Evolutionary conservation across 352 stramenopile genomes (phyloP).

Genomic region (Thraustotheca clavata): DNA sequence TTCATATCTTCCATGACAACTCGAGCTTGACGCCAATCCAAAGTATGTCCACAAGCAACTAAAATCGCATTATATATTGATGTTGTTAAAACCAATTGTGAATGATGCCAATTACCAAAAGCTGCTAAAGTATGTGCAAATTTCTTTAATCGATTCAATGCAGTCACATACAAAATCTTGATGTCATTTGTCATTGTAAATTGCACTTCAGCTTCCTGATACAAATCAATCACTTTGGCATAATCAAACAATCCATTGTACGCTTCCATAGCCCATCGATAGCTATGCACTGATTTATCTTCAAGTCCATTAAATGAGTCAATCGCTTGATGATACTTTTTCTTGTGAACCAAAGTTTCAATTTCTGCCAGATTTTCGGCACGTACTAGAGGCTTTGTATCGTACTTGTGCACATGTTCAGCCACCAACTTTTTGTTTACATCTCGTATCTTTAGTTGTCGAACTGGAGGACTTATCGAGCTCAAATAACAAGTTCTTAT

Average conservation of each 20-base stretch:
- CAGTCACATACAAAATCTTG: not conserved
- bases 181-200: not conserved
- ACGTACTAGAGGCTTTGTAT: not conserved
- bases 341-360: not conserved
- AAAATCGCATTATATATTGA: constrained; percentile 1
- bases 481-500: not conserved
- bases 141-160: not conserved
- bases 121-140: not conserved
- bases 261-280: constrained; percentile 7
- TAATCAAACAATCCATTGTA: constrained; percentile 62
- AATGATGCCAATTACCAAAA: not conserved
- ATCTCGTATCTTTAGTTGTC: not conserved
- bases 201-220: not conserved
- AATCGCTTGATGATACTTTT: constrained; percentile 2
- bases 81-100: not conserved
- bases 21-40: not conserved
- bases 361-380: not conserved
- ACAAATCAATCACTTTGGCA: constrained; percentile 31
- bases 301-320: not conserved
- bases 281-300: not conserved
- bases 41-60: constrained; percentile 2
- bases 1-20: not conserved
- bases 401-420: not conserved
- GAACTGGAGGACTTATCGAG: not conserved
- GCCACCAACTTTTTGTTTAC: not conserved